Evolutionary conservation across 371 early-diverging fungal genomes (phyloP).

Genomic region (Saksenaea oblongispora): DNA sequence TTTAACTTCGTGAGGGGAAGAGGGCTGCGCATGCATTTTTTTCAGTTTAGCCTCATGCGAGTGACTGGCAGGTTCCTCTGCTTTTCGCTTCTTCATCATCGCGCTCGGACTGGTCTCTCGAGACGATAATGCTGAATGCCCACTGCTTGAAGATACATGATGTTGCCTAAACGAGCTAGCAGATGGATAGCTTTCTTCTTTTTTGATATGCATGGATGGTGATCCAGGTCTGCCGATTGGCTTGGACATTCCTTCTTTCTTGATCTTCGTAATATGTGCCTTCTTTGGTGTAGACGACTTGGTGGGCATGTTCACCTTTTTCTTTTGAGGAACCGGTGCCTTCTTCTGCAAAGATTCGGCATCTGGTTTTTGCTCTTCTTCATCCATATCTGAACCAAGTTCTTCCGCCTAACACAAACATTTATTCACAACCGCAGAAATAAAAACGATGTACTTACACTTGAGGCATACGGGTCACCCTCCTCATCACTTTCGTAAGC

Average conservation of each 20-base stretch:
- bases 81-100: conserved; percentile 38
- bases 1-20: conserved; percentile 2
- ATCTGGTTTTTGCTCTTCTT: conserved; percentile 48
- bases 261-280: conserved; percentile 40
- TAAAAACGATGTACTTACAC: conserved; percentile 42
- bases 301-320: conserved; percentile 28
- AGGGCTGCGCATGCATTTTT: not conserved
- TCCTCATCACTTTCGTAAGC: conserved; percentile 78
- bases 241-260: conserved; percentile 53
- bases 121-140: conserved; percentile 4
- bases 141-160: conserved; percentile 2
- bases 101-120: conserved; percentile 7
- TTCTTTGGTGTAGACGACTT: conserved; percentile 37
- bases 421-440: conserved; percentile 3
- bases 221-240: conserved; percentile 50
- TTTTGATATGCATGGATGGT: conserved; percentile 36
- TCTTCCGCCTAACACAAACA: conserved; percentile 42
- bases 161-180: not conserved
- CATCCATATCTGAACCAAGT: conserved; percentile 51
- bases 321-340: conserved; percentile 37
- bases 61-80: conserved; percentile 16
- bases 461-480: conserved; percentile 70
- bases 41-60: conserved; percentile 10
- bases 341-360: conserved; percentile 41
- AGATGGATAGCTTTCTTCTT: conserved; percentile 6